Percentiles rank a stretch among this genome's conserved stretches.
phyloP scores from a whole-genome alignment of 2,329 filamentous ascomycete genomes.

The Penicillium sp. region DNA sequence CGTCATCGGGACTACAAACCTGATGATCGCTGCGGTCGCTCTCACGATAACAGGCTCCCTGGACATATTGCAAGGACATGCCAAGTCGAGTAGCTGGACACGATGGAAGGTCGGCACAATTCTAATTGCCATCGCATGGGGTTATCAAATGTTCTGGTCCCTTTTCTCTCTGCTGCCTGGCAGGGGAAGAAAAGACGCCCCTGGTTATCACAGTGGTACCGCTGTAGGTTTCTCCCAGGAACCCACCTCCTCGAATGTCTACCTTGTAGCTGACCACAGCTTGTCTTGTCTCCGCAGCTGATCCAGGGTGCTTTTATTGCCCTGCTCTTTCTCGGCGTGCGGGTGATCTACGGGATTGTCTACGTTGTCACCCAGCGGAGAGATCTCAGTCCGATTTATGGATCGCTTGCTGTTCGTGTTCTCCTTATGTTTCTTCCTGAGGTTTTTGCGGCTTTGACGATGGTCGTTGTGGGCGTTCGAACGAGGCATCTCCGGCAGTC shows the following conservation, averaged over 20 bases:
- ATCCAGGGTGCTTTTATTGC: neutral
- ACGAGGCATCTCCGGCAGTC: neutral
- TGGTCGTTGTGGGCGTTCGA: neutral
- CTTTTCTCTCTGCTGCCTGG: neutral
- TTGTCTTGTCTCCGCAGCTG: neutral
- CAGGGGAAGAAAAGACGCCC: neutral
- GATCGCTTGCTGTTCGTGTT: conserved; percentile 3
- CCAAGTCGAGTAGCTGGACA: neutral
- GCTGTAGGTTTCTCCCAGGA: neutral
- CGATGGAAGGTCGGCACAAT: neutral
- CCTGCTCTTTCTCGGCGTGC: neutral
- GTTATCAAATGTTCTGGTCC: neutral
- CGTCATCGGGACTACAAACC: neutral
- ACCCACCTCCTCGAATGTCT: too few species aligned
- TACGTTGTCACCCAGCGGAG: neutral
- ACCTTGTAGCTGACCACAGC: neutral
- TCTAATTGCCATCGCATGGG: neutral
- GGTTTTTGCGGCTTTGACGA: neutral
- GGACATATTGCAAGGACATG: neutral
- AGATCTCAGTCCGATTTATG: conserved; percentile 5
- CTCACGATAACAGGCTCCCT: neutral
- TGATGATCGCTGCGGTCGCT: neutral
- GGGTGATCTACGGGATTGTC: neutral
- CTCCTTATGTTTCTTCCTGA: conserved; percentile 9
- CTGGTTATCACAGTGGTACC: neutral